phyloP scores from a whole-genome alignment of 192 early-diverging fungal genomes.

The Coemansia sp. region DNA sequence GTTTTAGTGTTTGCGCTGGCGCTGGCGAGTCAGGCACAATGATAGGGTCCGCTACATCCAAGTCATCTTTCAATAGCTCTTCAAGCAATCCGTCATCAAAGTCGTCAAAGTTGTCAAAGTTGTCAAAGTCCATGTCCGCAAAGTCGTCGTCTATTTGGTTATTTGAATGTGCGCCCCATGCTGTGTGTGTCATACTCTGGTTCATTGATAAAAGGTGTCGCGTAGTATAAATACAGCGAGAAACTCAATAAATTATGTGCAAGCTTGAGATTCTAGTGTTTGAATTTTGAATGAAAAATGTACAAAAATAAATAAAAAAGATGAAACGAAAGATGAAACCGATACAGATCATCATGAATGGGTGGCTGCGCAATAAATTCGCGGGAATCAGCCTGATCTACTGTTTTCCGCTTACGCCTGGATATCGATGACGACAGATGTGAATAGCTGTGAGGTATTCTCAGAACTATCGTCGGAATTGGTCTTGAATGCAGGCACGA shows the following conservation, averaged over 20 bases:
- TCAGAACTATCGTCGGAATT: conserved; percentile 2
- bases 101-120: conserved; percentile 35
- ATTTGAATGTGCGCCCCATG: not conserved
- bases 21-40: not conserved
- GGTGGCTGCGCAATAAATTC: conserved; percentile 36
- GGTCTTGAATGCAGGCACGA: not conserved
- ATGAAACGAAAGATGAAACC: not conserved
- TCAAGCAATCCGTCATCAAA: conserved; percentile 35
- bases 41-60: conserved; percentile 8
- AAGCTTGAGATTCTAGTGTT: not conserved
- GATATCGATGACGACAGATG: conserved; percentile 25
- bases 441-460: conserved; percentile 11
- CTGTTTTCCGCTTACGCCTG: conserved; percentile 1
- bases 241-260: not conserved
- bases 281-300: not conserved
- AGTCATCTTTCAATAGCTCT: conserved; percentile 33
- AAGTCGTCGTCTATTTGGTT: conserved; percentile 14
- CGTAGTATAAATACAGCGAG: not conserved
- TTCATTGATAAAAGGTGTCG: not conserved
- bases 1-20: not conserved
- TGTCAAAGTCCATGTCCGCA: conserved; percentile 35
- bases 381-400: not conserved
- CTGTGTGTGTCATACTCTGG: too few relatives aligned
- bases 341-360: not conserved
- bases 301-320: conserved; percentile 1